These are phyloP conservation scores for Dothistroma pini DNA, from an alignment of 2,329 filamentous ascomycete genomes.

Conservation along the genomic window DNA sequence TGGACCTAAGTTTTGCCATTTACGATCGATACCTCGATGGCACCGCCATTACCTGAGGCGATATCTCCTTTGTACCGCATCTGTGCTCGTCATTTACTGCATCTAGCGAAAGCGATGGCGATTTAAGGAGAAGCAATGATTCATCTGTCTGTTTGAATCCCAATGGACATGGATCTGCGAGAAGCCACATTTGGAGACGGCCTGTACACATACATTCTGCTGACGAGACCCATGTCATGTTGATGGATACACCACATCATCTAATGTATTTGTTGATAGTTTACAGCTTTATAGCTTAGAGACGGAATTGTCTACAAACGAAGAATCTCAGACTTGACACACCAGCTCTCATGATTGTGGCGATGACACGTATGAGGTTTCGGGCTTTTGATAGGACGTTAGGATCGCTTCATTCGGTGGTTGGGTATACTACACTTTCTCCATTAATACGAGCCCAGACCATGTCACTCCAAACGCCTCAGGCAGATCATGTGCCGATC, in stretches of 20 bases:
- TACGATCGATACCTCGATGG: not conserved
- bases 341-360: not conserved
- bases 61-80: too few species aligned
- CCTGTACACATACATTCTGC: slow-evolving; percentile 3
- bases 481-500: not conserved
- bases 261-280: slow-evolving; percentile 4
- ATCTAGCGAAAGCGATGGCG: not conserved
- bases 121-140: not conserved
- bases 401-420: not conserved
- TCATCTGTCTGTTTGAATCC: not conserved
- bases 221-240: slow-evolving; percentile 2
- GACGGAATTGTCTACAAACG: not conserved
- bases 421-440: too few species aligned
- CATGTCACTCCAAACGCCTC: not conserved
- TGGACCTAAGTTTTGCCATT: not conserved
- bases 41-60: not conserved
- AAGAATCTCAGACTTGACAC: not conserved
- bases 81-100: not conserved
- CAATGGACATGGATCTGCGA: not conserved
- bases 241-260: not conserved
- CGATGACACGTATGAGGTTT: not conserved
- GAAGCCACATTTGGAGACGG: not conserved
- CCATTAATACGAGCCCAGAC: too few species aligned
- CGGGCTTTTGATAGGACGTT: not conserved
- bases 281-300: not conserved